Percentiles rank a stretch among this genome's conserved stretches.
Evolutionary conservation across 192 early-diverging fungal genomes (phyloP).

Genomic region (Backusella macrospora): DNA sequence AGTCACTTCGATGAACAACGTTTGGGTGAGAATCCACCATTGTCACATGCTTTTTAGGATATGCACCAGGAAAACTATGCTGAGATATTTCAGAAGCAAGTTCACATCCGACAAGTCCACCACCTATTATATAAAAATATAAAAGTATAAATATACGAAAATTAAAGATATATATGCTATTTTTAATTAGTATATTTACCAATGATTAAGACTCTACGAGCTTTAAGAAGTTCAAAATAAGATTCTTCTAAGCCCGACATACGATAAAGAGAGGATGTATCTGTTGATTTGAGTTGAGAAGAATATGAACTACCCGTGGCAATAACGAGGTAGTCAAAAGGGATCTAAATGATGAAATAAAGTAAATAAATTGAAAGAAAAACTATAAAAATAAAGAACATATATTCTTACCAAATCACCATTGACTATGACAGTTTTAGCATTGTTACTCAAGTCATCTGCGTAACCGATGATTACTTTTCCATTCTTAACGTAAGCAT

Average conservation of each 20-base stretch:
- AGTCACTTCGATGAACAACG: constrained; percentile 30
- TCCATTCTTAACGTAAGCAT: constrained; percentile 39
- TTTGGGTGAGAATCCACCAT: constrained; percentile 32
- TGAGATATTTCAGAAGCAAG: constrained; percentile 44
- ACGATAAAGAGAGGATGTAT: constrained; percentile 39
- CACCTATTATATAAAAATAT: constrained; percentile 30
- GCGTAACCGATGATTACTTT: constrained; percentile 42
- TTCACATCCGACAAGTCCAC: constrained; percentile 54
- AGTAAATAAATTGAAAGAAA: not conserved
- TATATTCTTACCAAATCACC: constrained; percentile 29
- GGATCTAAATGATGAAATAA: constrained; percentile 25
- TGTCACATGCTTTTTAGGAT: constrained; percentile 32
- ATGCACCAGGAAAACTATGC: constrained; percentile 23
- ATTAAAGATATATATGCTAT: not conserved
- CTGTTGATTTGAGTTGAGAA: constrained; percentile 37
- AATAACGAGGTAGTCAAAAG: constrained; percentile 40
- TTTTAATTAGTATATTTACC: constrained; percentile 26
- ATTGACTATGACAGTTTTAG: constrained; percentile 30
- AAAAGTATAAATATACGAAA: not conserved
- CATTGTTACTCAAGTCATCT: constrained; percentile 24
- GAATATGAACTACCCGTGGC: constrained; percentile 41
- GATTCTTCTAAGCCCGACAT: constrained; percentile 30
- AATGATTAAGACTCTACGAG: constrained; percentile 43
- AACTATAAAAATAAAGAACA: not conserved
- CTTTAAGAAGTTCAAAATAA: constrained; percentile 30